phyloP scores from a whole-genome alignment of 805 yeast genomes.

The Candida dajiaensis region DNA sequence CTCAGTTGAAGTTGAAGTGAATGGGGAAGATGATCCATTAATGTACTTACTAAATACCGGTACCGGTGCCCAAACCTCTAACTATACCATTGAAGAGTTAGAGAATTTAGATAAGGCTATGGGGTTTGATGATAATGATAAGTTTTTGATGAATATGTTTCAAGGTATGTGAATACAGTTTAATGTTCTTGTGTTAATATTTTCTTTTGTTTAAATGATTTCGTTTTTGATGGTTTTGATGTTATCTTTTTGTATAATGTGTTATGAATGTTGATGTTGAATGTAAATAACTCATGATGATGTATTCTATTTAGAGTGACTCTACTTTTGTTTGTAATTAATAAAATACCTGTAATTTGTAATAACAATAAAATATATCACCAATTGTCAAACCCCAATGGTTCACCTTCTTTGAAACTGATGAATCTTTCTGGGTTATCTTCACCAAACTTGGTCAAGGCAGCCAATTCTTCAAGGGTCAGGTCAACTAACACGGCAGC shows the following conservation, averaged over 20 bases:
- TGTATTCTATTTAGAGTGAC: no score
- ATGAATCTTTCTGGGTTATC: constrained; percentile 27
- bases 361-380: background rate
- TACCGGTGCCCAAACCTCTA: constrained; percentile 11
- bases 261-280: background rate
- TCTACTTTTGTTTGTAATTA: no score
- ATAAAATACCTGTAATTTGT: no score
- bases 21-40: constrained; percentile 17
- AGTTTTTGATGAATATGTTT: constrained; percentile 21
- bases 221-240: background rate
- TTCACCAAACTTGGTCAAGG: constrained; percentile 27
- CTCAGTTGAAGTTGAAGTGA: background rate
- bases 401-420: constrained; percentile 11
- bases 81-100: constrained; percentile 20
- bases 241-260: background rate
- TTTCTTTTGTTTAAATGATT: constrained; percentile 2
- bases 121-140: constrained; percentile 24
- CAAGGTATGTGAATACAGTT: constrained; percentile 11
- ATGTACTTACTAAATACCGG: constrained; percentile 16
- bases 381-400: constrained; percentile 10
- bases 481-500: constrained; percentile 30
- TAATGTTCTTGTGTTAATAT: background rate
- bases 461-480: constrained; percentile 33
- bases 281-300: background rate
- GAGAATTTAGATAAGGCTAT: constrained; percentile 24